phyloP scores from a whole-genome alignment of 2,329 filamentous ascomycete species.

The Ceratocystis diversiconidia region DNA sequence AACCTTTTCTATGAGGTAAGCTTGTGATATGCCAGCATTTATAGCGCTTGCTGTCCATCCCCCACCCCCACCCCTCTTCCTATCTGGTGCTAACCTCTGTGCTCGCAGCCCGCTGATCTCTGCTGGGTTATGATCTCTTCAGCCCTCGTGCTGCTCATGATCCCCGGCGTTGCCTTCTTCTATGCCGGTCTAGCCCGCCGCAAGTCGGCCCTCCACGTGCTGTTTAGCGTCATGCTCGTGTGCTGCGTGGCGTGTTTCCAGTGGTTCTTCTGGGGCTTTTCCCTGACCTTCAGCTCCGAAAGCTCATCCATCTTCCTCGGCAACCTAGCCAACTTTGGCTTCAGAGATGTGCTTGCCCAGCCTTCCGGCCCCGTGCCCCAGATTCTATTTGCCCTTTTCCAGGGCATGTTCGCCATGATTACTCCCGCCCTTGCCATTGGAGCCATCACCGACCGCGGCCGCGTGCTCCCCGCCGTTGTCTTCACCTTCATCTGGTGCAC shows the following conservation, averaged over 20 bases:
- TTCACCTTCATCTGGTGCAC: conserved; percentile 61
- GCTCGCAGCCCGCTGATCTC: conserved; percentile 57
- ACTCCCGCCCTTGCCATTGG: conserved; percentile 50
- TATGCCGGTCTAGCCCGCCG: conserved; percentile 80
- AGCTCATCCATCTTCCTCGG: conserved; percentile 63
- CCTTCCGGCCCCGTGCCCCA: conserved; percentile 62
- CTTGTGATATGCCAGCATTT: background rate
- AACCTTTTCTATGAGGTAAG: conserved; percentile 73
- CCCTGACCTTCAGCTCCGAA: conserved; percentile 66
- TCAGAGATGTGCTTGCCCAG: conserved; percentile 60
- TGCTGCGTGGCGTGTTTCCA: conserved; percentile 70
- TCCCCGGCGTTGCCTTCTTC: conserved; percentile 87
- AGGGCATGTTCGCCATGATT: conserved; percentile 80
- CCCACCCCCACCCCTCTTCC: background rate
- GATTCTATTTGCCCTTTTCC: conserved; percentile 70
- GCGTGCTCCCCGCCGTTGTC: conserved; percentile 45
- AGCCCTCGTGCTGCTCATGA: conserved; percentile 79
- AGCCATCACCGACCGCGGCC: conserved; percentile 46
- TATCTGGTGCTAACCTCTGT: background rate
- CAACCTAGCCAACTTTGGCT: conserved; percentile 65
- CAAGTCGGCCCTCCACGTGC: conserved; percentile 75
- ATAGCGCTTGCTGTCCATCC: background rate
- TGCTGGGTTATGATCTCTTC: conserved; percentile 65
- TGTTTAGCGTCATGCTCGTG: conserved; percentile 74
- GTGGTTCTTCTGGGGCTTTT: conserved; percentile 96